Evolutionary conservation across 495 filamentous ascomycete genomes (phyloP).

Genomic region (Hyaloscypha bicolor): DNA sequence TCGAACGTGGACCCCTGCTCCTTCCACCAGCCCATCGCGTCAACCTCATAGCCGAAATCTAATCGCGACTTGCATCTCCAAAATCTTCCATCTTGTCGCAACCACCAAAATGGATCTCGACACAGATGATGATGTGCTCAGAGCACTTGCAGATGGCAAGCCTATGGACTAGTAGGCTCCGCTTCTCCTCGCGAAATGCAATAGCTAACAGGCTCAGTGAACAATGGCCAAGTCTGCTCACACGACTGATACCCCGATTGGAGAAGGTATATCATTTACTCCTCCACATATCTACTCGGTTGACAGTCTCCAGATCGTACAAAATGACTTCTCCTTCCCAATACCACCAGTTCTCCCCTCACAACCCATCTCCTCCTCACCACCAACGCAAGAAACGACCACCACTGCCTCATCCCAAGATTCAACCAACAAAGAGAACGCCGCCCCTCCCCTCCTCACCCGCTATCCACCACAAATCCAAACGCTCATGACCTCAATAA

Average conservation of each 20-base stretch:
- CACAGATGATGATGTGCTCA: slow-evolving; percentile 63
- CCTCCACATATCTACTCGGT: neutral
- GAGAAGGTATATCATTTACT: slow-evolving; percentile 48
- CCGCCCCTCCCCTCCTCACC: slow-evolving; percentile 18
- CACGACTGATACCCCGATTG: slow-evolving; percentile 52
- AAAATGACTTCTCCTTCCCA: slow-evolving; percentile 30
- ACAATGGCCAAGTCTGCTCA: slow-evolving; percentile 56
- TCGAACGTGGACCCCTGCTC: neutral
- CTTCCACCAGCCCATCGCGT: neutral
- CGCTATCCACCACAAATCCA: slow-evolving; percentile 65
- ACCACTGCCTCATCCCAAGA: slow-evolving; percentile 9
- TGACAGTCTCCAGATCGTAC: slow-evolving; percentile 26
- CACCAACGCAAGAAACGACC: slow-evolving; percentile 14
- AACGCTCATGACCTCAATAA: slow-evolving; percentile 66
- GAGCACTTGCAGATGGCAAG: slow-evolving; percentile 63
- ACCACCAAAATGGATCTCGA: slow-evolving; percentile 32
- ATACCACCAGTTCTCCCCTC: slow-evolving; percentile 27
- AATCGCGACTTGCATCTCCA: slow-evolving; percentile 17
- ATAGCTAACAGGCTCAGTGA: slow-evolving; percentile 45
- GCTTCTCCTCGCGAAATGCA: neutral
- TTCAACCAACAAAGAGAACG: slow-evolving; percentile 34
- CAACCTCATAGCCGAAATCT: slow-evolving; percentile 11
- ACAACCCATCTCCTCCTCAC: slow-evolving; percentile 13
- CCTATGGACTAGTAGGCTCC: slow-evolving; percentile 65
- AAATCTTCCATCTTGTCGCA: slow-evolving; percentile 30